These are phyloP conservation scores for Benincasa hispida DNA, from an alignment of 306 rosid genomes.

Conservation along the genomic window DNA sequence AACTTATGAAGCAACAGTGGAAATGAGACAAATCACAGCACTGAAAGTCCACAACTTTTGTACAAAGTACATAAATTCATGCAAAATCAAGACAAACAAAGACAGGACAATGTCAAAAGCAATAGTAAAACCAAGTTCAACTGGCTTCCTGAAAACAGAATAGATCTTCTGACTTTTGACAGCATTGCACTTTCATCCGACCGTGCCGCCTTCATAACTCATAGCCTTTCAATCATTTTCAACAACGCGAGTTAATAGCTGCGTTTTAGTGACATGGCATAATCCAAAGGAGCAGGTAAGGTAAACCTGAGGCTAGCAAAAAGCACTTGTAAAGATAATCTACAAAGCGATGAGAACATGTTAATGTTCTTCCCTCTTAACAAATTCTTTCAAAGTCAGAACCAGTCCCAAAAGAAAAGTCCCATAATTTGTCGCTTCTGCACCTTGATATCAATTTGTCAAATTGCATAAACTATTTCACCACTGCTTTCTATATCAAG, in stretches of 20 bases:
- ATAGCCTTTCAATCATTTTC: not conserved
- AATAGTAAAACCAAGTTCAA: slow-evolving; percentile 6
- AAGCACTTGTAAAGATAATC: not conserved
- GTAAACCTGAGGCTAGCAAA: not conserved
- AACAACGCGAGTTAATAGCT: not conserved
- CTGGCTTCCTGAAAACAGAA: not conserved
- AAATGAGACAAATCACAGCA: slow-evolving; percentile 1
- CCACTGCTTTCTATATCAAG: slow-evolving; percentile 90
- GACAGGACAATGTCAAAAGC: slow-evolving; percentile 3
- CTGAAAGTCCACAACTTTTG: not conserved
- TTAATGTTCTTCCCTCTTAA: not conserved
- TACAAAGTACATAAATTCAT: slow-evolving; percentile 4
- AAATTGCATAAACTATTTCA: slow-evolving; percentile 83
- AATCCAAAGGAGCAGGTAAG: not conserved
- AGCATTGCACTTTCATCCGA: not conserved
- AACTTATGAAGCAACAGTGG: not conserved
- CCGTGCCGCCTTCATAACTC: not conserved
- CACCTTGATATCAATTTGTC: slow-evolving; percentile 1
- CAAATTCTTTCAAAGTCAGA: not conserved
- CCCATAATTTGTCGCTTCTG: not conserved
- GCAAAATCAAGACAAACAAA: not conserved
- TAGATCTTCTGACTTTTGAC: not conserved
- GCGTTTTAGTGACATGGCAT: slow-evolving; percentile 3
- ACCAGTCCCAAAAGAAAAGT: slow-evolving; percentile 1
- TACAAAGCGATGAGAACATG: not conserved